phyloP scores from a whole-genome alignment of 306 rosid genomes.

The Prosopis cineraria region DNA sequence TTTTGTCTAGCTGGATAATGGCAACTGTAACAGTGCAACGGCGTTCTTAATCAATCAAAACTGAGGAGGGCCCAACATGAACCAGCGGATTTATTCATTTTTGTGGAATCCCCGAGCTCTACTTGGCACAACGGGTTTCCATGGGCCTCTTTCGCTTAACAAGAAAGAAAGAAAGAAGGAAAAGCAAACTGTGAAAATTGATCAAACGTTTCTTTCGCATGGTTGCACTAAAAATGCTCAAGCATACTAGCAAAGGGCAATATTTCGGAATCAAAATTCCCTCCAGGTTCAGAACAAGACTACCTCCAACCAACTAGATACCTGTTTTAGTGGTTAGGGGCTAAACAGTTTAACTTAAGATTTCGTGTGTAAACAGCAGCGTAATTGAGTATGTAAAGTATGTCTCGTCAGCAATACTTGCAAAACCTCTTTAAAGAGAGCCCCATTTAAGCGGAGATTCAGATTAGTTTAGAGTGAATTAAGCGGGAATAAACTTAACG shows the following conservation, averaged over 20 bases:
- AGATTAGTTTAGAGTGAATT: too few relatives aligned
- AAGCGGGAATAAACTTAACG: too few relatives aligned
- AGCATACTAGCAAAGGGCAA: neutral
- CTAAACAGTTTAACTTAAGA: too few relatives aligned
- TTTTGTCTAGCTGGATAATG: too few relatives aligned
- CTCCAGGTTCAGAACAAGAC: neutral
- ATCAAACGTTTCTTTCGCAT: slow-evolving; percentile 19
- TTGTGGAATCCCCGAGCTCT: slow-evolving; percentile 9
- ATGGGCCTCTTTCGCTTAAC: too few relatives aligned
- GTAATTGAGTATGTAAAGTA: too few relatives aligned
- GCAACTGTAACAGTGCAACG: neutral
- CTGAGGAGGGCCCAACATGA: neutral
- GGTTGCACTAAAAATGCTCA: neutral
- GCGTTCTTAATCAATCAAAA: neutral
- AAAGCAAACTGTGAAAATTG: neutral
- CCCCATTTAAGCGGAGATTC: too few relatives aligned
- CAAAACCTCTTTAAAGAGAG: too few relatives aligned
- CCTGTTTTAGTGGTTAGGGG: too few relatives aligned
- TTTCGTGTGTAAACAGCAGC: too few relatives aligned
- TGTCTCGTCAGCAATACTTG: too few relatives aligned
- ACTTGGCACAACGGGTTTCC: slow-evolving; percentile 25
- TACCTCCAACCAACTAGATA: too few relatives aligned
- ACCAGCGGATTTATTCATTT: neutral
- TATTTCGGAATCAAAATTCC: neutral
- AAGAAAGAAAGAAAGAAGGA: neutral